Conservation (phyloP, 306 rosid genomes). For the Ammopiptanthus mongolicus region DNA sequence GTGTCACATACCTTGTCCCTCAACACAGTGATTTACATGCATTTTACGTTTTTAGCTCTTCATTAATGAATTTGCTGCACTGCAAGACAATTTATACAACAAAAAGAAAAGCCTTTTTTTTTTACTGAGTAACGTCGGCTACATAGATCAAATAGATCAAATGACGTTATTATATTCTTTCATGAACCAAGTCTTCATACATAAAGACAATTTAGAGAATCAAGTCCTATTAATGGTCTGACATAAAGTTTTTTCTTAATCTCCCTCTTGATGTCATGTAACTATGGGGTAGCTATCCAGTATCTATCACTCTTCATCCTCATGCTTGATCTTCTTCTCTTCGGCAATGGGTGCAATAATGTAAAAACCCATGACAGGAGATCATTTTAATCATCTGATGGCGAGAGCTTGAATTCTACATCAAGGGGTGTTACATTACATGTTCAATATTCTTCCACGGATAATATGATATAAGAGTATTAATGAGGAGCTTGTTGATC, state of each 20-base stretch:
- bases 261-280: too few species aligned
- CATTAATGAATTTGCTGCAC: background rate
- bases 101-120: too few species aligned
- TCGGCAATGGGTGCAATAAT: background rate
- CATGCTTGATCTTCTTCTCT: background rate
- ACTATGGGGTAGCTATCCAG: too few species aligned
- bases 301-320: too few species aligned
- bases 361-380: background rate
- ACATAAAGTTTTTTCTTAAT: too few species aligned
- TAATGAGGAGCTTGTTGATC: slow-evolving; percentile 4
- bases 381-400: background rate
- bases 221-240: too few species aligned
- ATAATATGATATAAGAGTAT: background rate
- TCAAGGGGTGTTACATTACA: background rate
- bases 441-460: background rate
- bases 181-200: too few species aligned
- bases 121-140: too few species aligned
- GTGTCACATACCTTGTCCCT: too few species aligned
- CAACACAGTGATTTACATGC: background rate
- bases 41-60: background rate
- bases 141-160: too few species aligned
- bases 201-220: too few species aligned
- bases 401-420: background rate
- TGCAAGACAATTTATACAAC: background rate
- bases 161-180: too few species aligned